Base-by-base conservation (phyloP, 768 basidiomycete species). In the Clathrus columnatus region DNA sequence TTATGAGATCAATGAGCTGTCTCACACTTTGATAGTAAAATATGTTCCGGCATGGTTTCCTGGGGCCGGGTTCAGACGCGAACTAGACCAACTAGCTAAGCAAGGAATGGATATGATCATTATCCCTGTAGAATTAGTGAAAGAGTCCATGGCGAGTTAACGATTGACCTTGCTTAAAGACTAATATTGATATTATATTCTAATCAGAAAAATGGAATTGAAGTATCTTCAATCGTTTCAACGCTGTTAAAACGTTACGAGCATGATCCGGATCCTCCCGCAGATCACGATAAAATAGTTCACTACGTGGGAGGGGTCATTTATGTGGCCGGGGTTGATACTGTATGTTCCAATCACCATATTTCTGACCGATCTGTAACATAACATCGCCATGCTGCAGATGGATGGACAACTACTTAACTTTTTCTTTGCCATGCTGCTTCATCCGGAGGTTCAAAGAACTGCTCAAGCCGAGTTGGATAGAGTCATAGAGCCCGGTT, bases 21-120 rank as follows among this genome's bases (percentile, higher is more conserved):
- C 11, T 2, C 11, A 16, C 16, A 21, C 1, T 21, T 20, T 7
- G 8, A 2, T 36, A 60, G 59, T 57, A 7, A 57, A 51, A 27
- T 48, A 60, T 23, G 20, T 57, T 20, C 59, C 59, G 1, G 23
- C 14, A 21, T 60, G 59, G 59, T 51, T 60, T 51, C 59, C 59
- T 0, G 59, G 59, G 16, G 59, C 59, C 10, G 26, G 29, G 2
- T 60, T 60, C 55, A 27, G 53, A 26, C 30, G 27, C 23, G 28
- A 28, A 10, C 36, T 27, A 14, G 14, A 8, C 11, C 7, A 6
- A 0, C 44, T 32, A 20, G 21, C 21, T 7, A 4, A 18, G 11
- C 26, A 23, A 18, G 26, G 14, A 4, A 18, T 29, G 7, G 21
- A 7, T 14, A 47, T 55, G 54, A 11, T 48, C 18, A 29, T 48